These are phyloP conservation scores for Exutisphaerella laricina DNA, from an alignment of 2,329 filamentous ascomycete genomes.

Conservation along the genomic window DNA sequence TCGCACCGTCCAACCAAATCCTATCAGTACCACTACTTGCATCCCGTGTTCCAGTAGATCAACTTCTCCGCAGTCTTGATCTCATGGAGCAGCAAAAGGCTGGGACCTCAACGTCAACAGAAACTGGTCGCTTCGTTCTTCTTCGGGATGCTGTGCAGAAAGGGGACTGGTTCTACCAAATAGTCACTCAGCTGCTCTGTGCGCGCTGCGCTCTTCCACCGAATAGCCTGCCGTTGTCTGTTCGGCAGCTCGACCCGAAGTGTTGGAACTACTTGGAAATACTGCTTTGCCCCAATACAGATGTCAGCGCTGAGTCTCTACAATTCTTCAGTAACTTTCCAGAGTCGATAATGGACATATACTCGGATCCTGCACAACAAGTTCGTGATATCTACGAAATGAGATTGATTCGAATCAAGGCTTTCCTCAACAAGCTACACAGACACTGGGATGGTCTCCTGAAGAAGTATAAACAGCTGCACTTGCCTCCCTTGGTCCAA, in stretches of 20 bases:
- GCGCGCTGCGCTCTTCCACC: constrained; percentile 43
- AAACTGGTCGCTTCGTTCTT: constrained; percentile 45
- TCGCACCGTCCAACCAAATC: constrained; percentile 1
- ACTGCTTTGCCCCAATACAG: constrained; percentile 44
- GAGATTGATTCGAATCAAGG: constrained; percentile 15
- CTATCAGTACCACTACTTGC: background rate
- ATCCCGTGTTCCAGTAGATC: constrained; percentile 10
- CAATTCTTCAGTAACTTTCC: constrained; percentile 49
- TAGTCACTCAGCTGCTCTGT: constrained; percentile 62
- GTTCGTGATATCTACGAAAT: constrained; percentile 40
- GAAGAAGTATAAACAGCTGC: constrained; percentile 27
- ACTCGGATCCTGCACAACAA: constrained; percentile 17
- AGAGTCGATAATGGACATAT: constrained; percentile 39
- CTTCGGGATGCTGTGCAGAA: constrained; percentile 52
- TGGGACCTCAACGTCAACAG: constrained; percentile 5
- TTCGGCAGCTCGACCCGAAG: constrained; percentile 33
- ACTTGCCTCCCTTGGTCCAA: constrained; percentile 52
- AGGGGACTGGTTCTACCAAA: constrained; percentile 59
- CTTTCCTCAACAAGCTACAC: constrained; percentile 25
- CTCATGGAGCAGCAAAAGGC: background rate
- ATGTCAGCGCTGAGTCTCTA: constrained; percentile 38
- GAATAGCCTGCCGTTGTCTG: constrained; percentile 33
- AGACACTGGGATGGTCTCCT: constrained; percentile 19
- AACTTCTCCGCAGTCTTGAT: constrained; percentile 9
- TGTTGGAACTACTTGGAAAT: constrained; percentile 35